These are phyloP conservation scores for Xylaria curta DNA, from an alignment of 495 filamentous ascomycete species.

Conservation along the genomic window DNA sequence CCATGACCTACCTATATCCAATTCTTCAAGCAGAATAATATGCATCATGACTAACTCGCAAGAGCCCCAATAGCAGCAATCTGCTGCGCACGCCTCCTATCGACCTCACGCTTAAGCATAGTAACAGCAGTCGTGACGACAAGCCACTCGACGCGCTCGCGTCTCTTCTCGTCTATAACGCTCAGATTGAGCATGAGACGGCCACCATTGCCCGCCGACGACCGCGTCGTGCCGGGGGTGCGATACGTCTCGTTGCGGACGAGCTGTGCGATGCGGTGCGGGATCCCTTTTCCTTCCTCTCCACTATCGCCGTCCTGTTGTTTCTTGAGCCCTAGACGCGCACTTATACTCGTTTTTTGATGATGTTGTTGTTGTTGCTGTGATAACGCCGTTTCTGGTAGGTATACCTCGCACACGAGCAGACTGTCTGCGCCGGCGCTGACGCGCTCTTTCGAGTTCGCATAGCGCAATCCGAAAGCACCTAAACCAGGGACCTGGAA, in stretches of 20 bases:
- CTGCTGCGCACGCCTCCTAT: constrained; percentile 56
- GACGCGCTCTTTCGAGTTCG: constrained; percentile 41
- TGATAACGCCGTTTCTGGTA: constrained; percentile 32
- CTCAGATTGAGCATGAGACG: constrained; percentile 50
- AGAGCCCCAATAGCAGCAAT: constrained; percentile 46
- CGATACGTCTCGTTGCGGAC: constrained; percentile 51
- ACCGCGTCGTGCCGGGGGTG: constrained; percentile 34
- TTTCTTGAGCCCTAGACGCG: constrained; percentile 30
- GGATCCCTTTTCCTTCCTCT: constrained; percentile 21
- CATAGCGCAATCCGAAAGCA: constrained; percentile 59
- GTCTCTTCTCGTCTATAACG: constrained; percentile 32
- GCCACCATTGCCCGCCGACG: constrained; percentile 60
- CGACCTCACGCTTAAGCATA: constrained; percentile 67
- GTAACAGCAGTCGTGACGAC: constrained; percentile 59
- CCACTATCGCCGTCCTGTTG: not conserved
- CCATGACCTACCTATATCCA: not conserved
- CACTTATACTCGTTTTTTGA: not conserved
- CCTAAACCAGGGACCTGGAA: constrained; percentile 48
- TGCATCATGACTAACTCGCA: constrained; percentile 16
- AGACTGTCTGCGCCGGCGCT: constrained; percentile 39
- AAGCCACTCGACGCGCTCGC: constrained; percentile 49
- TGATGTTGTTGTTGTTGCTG: no score
- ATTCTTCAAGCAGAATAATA: not conserved
- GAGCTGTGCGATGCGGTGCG: constrained; percentile 51
- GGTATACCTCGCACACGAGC: constrained; percentile 36